Evolutionary conservation across 148 eudicot species (phyloP).

Genomic region (Talinum fruticosum): DNA sequence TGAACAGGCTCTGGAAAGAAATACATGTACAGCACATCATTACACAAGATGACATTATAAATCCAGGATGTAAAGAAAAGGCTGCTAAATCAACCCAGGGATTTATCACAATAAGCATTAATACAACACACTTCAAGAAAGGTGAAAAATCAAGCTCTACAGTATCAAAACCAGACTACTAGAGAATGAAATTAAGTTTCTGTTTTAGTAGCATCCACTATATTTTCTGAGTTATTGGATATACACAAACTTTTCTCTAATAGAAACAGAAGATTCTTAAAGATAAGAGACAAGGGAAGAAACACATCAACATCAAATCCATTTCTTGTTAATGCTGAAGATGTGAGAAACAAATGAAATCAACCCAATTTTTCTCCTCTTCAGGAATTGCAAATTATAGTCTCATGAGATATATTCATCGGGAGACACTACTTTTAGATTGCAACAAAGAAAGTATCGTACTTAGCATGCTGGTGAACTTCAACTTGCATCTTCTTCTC

Average conservation of each 20-base stretch:
- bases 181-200: not conserved
- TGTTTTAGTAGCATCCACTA: not conserved
- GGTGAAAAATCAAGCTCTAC: not conserved
- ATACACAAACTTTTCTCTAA: not conserved
- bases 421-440: no score
- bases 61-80: not conserved
- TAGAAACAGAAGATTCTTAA: not conserved
- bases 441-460: no score
- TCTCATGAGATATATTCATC: no score
- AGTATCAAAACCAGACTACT: not conserved
- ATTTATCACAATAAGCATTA: not conserved
- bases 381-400: no score
- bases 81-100: not conserved
- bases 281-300: not conserved
- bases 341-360: no score
- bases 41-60: not conserved
- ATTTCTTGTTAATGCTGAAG: no score
- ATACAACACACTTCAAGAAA: not conserved
- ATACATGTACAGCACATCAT: not conserved
- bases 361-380: no score
- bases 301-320: no score
- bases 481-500: no score
- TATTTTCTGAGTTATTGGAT: not conserved
- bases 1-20: slow-evolving; percentile 59
- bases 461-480: no score